Conservation (phyloP, 192 early-diverging fungal species). For the Haplosporangium gracile region DNA sequence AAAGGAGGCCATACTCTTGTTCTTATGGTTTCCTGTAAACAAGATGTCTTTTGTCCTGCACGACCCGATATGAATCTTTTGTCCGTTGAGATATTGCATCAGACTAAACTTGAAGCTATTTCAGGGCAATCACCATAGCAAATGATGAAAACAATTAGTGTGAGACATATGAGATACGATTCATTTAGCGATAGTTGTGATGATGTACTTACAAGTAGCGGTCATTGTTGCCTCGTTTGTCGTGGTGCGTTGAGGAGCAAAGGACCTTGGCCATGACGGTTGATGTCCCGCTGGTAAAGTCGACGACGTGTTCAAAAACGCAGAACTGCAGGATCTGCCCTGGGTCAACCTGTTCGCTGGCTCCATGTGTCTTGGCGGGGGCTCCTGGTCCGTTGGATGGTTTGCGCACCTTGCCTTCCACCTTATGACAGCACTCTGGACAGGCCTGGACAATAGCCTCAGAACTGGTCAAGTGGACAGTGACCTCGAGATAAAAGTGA, state of each 20-base stretch:
- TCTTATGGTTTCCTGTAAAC: conserved; percentile 55
- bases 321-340: conserved; percentile 52
- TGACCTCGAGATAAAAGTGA: conserved; percentile 42
- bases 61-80: conserved; percentile 45
- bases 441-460: conserved; percentile 51
- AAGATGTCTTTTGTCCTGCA: conserved; percentile 55
- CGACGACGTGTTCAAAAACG: conserved; percentile 42
- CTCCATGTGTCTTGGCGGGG: conserved; percentile 31
- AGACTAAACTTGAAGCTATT: conserved; percentile 49
- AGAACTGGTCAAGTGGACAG: conserved; percentile 50
- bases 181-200: neutral
- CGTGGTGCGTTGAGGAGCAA: conserved; percentile 49
- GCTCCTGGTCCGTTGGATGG: conserved; percentile 48
- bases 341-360: conserved; percentile 39
- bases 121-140: neutral
- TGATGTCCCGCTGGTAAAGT: conserved; percentile 44
- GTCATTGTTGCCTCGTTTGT: conserved; percentile 54
- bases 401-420: conserved; percentile 52
- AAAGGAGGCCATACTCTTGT: conserved; percentile 57
- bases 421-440: conserved; percentile 55
- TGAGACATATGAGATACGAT: neutral
- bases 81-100: conserved; percentile 41
- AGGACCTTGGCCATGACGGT: conserved; percentile 54
- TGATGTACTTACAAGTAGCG: conserved; percentile 46
- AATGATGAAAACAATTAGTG: neutral